Evolutionary conservation across 148 eudicot genomes (phyloP).

Genomic region (Agrostemma githago): DNA sequence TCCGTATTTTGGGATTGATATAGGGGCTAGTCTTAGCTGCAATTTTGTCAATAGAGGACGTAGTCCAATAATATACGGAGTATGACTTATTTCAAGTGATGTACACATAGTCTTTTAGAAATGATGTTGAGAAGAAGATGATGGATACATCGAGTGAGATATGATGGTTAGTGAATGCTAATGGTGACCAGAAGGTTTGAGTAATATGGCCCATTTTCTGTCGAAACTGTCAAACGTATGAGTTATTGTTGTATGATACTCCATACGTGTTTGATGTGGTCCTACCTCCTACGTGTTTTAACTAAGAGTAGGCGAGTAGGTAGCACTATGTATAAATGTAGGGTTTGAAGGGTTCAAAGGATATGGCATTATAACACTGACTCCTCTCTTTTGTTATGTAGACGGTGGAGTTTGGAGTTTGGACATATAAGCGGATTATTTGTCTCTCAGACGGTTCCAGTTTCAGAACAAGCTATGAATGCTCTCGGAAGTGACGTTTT

Average conservation of each 20-base stretch:
- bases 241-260: not conserved
- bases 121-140: not conserved
- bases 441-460: slow-evolving; percentile 87
- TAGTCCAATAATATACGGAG: no score
- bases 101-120: no score
- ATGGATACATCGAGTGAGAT: not conserved
- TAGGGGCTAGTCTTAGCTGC: not conserved
- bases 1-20: no score
- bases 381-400: slow-evolving; percentile 29
- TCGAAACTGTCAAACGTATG: not conserved
- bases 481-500: slow-evolving; percentile 97
- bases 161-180: not conserved
- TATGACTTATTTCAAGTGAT: not conserved
- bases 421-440: slow-evolving; percentile 89
- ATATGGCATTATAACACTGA: not conserved
- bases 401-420: slow-evolving; percentile 95
- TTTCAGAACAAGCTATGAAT: slow-evolving; percentile 99
- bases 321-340: not conserved
- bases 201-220: not conserved
- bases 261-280: no score
- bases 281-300: not conserved
- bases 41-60: no score
- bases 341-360: not conserved
- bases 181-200: not conserved
- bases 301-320: no score